Evolutionary conservation across 177 flowering plant genomes (phyloP).

Genomic region (Vitis hybrid): DNA sequence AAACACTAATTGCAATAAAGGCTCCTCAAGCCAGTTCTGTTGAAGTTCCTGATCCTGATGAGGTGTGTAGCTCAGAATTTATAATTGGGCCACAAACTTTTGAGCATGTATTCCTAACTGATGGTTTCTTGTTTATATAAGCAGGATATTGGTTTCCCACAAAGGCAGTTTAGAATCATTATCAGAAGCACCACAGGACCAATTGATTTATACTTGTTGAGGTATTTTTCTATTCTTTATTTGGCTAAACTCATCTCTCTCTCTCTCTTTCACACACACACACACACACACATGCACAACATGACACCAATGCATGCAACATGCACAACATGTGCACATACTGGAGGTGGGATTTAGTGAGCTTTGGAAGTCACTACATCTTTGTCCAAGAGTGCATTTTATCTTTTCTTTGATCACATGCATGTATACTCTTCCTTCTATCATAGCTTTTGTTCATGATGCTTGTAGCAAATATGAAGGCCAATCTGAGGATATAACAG

Average conservation of each 20-base stretch:
- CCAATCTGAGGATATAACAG: constrained; percentile 12
- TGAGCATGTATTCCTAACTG: not conserved
- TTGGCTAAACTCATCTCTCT: too few relatives aligned
- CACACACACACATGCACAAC: too few relatives aligned
- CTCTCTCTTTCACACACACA: not conserved
- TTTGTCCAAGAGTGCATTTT: not conserved
- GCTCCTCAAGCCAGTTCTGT: constrained; percentile 37
- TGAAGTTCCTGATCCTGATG: constrained; percentile 46
- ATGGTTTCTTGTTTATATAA: not conserved
- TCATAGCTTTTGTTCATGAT: constrained; percentile 3
- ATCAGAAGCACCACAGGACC: constrained; percentile 37
- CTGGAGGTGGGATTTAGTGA: not conserved
- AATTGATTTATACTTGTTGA: constrained; percentile 33
- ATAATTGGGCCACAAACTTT: not conserved
- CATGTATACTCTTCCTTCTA: too few relatives aligned
- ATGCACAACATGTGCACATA: too few relatives aligned
- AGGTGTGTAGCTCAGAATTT: constrained; percentile 17
- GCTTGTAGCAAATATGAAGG: constrained; percentile 24
- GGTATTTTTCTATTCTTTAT: constrained; percentile 17
- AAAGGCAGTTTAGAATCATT: constrained; percentile 33
- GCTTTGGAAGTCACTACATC: not conserved
- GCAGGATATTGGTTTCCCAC: constrained; percentile 29
- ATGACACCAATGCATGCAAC: too few relatives aligned
- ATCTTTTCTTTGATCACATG: too few relatives aligned
- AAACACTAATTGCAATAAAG: constrained; percentile 33